Evolutionary conservation across 192 early-diverging fungal genomes (phyloP).

Genomic region (Borealophlyctis nickersoniae): DNA sequence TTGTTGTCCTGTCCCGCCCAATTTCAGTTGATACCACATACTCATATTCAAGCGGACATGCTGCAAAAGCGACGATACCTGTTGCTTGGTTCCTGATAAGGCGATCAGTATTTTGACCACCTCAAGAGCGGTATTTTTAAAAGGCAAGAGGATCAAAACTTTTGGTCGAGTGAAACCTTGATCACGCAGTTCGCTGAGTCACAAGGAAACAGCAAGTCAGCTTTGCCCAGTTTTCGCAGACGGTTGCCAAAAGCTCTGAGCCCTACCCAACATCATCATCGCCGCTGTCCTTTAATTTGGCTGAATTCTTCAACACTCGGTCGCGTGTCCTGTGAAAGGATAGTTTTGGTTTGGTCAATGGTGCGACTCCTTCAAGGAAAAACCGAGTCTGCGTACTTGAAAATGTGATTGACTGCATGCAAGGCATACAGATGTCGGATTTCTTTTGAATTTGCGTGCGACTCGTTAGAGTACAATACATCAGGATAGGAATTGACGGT

Average conservation of each 20-base stretch:
- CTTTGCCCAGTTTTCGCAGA: no score
- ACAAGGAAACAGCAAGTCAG: background rate
- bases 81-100: slow-evolving; percentile 77
- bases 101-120: slow-evolving; percentile 73
- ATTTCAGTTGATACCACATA: slow-evolving; percentile 1
- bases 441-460: slow-evolving; percentile 59
- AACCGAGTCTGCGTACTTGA: slow-evolving; percentile 50
- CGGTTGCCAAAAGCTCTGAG: background rate
- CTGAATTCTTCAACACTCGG: slow-evolving; percentile 76
- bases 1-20: slow-evolving; percentile 66
- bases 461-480: slow-evolving; percentile 66
- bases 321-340: slow-evolving; percentile 53
- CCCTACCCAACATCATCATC: background rate
- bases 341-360: background rate
- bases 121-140: slow-evolving; percentile 77
- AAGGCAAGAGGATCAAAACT: slow-evolving; percentile 85
- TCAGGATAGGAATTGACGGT: slow-evolving; percentile 72
- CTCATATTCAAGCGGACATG: slow-evolving; percentile 7
- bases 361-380: background rate
- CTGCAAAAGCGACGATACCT: slow-evolving; percentile 35
- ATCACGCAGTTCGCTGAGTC: slow-evolving; percentile 75
- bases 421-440: slow-evolving; percentile 71
- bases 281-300: slow-evolving; percentile 52
- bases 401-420: slow-evolving; percentile 90
- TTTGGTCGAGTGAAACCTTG: slow-evolving; percentile 95